Evolutionary conservation across 2,329 filamentous ascomycete genomes (phyloP), one percentile per base, ranked within the genome.

Genomic region (Epichloe scottii): DNA sequence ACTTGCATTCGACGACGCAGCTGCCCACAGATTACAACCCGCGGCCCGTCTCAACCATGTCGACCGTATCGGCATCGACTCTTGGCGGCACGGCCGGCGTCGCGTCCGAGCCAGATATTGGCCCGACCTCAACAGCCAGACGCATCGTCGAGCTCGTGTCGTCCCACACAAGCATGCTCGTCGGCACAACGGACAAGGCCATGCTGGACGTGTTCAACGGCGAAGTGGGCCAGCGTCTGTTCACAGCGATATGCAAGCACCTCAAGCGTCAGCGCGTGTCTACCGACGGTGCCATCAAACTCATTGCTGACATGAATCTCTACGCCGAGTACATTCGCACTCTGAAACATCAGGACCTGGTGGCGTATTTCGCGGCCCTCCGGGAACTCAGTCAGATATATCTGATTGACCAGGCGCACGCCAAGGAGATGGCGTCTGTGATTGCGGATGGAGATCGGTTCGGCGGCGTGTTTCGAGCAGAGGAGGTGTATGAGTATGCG

Each of bases 121-220:
- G 89, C 0, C 85, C 91, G 1, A 95, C 86, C 41, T 69, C 77
- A 42, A 91, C 91, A 15, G 90, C 93, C 4, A 76, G 73, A 56
- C 83, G 84, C 49, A 83, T 98, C 47, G 87, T 95, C 26, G 83
- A 89, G 41, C 81, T 97, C 40, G 87, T 97, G 14, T 84, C 84
- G 21, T 85, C 85, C 15, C 93, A 98, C 66, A 97, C 90, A 1
- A 82, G 79, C 63, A 96, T 98, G 89, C 77, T 98, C 12, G 81
- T 87, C 4, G 93, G 93, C 55, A 95, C 88, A 64, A 97, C 91
- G 1, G 93, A 98, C 65, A 98, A 98, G 73, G 91, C 88, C 55
- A 95, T 95, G 77, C 82, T 98, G 26, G 93, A 98, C 63, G 93
- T 98, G 14, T 98, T 98, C 75, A 96, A 95, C 66, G 89, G 93